Evolutionary conservation across 306 rosid genomes (phyloP), one percentile per base, ranked within the genome.

Genomic region (Acmispon strigosus): DNA sequence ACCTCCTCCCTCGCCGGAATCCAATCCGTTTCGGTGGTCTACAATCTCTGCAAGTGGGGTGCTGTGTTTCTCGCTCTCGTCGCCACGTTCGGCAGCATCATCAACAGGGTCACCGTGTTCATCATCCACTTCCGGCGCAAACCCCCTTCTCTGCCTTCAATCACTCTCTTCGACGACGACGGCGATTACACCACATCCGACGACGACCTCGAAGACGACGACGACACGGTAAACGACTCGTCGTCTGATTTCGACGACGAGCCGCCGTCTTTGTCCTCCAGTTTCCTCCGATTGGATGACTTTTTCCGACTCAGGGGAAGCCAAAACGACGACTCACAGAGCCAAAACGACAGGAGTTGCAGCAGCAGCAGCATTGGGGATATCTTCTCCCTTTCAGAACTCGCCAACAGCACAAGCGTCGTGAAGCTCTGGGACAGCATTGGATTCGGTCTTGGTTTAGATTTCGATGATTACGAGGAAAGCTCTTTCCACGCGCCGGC

Each of bases 391-490:
- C 85, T 92, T 37, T 55, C 90, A 0, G 98, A 94, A 52, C 75
- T 90, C 41, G 70, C 86, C 1, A 66, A 69, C 61, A 81, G 91
- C 15, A 66, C 77, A 37, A 85, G 87, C 84, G 99, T 94, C 42
- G 99, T 94, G 13, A 87, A 91, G 66, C 78, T 91, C 3, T 94
- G 99, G 99, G 97, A 90, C 18, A 82, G 79, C 78, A 66, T 87
- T 8, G 90, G 86, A 2, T 81, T 90, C 3, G 84, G 89, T 0
- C 27, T 88, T n/a, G 90, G 85, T 0, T 59, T 68, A 45, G 82
- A 81, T 73, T 84, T 59, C 27, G 81, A 78, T 7, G 85, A 67
- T 47, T 66, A 36, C 68, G 86, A 82, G 43, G 52, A 51, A 17
- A 69, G 37, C 13, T 48, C 78, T 1, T 10, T 75, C 89, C 13